Base-by-base conservation (phyloP, 768 basidiomycete species). In the Kwoniella dejecticola region DNA sequence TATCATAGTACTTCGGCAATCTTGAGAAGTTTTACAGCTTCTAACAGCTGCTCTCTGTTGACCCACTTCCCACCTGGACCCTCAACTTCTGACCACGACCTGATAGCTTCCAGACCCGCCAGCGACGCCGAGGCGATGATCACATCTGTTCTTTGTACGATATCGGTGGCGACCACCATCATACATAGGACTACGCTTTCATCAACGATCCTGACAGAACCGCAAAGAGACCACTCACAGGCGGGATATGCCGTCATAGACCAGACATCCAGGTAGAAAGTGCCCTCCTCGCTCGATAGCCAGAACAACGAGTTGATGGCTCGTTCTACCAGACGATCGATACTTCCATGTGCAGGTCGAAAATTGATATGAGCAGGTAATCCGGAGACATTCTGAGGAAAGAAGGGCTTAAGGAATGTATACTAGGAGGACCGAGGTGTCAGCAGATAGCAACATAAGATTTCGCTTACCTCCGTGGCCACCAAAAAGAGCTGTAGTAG, bases 211-310 rank as follows among this genome's bases (percentile, higher is more conserved):
- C 2, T 47, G 1, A 19, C 3, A 47, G 15, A 36, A 15, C 33
- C 27, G 46, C 15, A 44, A 24, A 24, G 46, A 19, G 11, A 23
- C 12, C 24, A 47, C 46, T 47, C 27, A 47, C 46, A 29, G 11
- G 46, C 46, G 46, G 46, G 46, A 47, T 47, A 47, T 47, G 27
- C 46, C 12, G 46, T 47, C 46, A 47, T 47, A 24, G 21, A 27
- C 23, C 46, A 47, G 19, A 47, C 46, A 47, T 47, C 46, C 27
- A 47, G 24, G 24, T 47, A 47, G 24, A 47, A 47, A 11, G 46
- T 26, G 17, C 46, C 46, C 24, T 47, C 46, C 27, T 47, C 46
- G 24, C 46, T 47, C 21, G 46, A 19, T 26, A 47, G 46, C 46
- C 46, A 47, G 15, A 27, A 47, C 1, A 47, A 26, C 24, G 46